Evolutionary conservation across 202 grass and related monocot genomes (phyloP).

Genomic region (Setaria italica): DNA sequence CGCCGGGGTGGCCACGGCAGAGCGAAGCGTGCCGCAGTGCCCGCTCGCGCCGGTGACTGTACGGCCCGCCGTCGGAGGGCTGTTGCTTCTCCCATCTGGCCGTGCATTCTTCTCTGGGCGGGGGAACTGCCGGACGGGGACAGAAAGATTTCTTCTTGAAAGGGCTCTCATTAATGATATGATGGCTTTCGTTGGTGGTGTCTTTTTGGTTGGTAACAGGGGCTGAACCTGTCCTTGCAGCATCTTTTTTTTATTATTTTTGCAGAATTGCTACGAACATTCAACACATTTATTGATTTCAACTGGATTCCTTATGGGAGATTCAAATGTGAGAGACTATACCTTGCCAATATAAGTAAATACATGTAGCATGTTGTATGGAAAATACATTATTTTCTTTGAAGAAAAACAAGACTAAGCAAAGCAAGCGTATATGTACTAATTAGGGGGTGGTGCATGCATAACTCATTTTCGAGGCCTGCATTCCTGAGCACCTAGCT

Average conservation of each 20-base stretch:
- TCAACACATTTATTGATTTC: neutral
- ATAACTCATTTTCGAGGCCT: neutral
- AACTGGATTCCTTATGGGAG: neutral
- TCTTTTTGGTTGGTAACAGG: too few relatives aligned
- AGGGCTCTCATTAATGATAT: too few relatives aligned
- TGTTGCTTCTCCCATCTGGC: too few relatives aligned
- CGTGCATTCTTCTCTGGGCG: too few relatives aligned
- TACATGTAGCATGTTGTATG: neutral
- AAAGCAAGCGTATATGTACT: neutral
- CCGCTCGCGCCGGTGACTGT: too few relatives aligned
- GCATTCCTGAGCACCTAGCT: neutral
- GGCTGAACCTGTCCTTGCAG: neutral
- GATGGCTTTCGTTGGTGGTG: too few relatives aligned
- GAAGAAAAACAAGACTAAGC: neutral
- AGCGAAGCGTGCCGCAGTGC: too few relatives aligned
- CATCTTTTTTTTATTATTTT: neutral
- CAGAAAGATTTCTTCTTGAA: too few relatives aligned
- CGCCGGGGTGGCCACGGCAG: too few relatives aligned
- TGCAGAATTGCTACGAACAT: neutral
- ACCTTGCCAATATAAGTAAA: neutral
- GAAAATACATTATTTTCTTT: neutral
- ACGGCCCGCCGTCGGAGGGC: too few relatives aligned
- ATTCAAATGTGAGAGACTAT: neutral
- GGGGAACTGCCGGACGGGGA: too few relatives aligned
- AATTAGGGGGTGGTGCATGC: neutral